Conservation (phyloP, 2,329 filamentous ascomycete genomes). For the Talaromyces amestolkiae region DNA sequence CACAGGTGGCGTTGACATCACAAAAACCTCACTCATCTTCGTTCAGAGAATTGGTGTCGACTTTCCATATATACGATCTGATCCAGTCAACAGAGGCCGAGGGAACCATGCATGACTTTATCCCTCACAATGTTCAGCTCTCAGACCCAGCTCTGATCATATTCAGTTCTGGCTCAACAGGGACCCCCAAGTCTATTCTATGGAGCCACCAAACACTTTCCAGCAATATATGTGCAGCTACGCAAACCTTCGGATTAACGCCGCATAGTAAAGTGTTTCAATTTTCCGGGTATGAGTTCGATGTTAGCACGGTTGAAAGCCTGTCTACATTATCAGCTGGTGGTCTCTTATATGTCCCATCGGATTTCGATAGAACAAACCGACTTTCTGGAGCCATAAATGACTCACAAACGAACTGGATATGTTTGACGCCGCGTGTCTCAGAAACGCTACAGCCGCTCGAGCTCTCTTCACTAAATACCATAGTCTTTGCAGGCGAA, state of each 20-base stretch:
- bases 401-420: slow-evolving; percentile 41
- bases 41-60: neutral
- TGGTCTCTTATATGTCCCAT: slow-evolving; percentile 45
- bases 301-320: slow-evolving; percentile 35
- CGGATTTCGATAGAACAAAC: slow-evolving; percentile 42
- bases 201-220: slow-evolving; percentile 24
- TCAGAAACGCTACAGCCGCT: slow-evolving; percentile 34
- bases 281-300: slow-evolving; percentile 43
- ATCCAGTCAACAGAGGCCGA: neutral
- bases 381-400: slow-evolving; percentile 26
- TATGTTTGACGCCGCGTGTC: slow-evolving; percentile 58
- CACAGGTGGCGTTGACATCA: slow-evolving; percentile 10
- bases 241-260: slow-evolving; percentile 17
- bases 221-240: slow-evolving; percentile 11
- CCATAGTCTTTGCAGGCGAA: slow-evolving; percentile 40
- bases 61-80: neutral
- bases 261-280: slow-evolving; percentile 27
- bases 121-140: neutral
- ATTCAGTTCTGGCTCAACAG: slow-evolving; percentile 26
- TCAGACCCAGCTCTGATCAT: slow-evolving; percentile 10
- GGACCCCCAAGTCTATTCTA: slow-evolving; percentile 21
- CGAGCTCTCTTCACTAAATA: slow-evolving; percentile 34
- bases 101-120: neutral
- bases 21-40: neutral
- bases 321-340: slow-evolving; percentile 41